Conservation (phyloP, 768 basidiomycete genomes). For the Termitomyces sp. region DNA sequence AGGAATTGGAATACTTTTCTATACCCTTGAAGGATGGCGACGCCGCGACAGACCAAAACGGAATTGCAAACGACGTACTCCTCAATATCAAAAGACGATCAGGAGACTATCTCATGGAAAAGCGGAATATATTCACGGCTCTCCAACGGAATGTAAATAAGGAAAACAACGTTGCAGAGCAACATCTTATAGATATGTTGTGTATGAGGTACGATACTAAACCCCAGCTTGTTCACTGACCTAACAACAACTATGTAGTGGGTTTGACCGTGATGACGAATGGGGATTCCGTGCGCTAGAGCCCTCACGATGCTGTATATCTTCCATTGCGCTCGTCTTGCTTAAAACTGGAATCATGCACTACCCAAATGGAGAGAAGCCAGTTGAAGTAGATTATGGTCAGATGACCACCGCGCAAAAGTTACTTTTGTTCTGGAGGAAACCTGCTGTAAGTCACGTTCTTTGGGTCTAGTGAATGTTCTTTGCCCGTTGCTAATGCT, state of each 20-base stretch:
- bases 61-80: conserved; percentile 74
- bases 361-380: conserved; percentile 56
- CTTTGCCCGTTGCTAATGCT: conserved; percentile 3
- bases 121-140: conserved; percentile 93
- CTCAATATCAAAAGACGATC: conserved; percentile 81
- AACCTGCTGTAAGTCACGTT: conserved; percentile 79
- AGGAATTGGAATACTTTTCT: conserved; percentile 97
- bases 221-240: not conserved
- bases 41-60: conserved; percentile 68
- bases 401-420: conserved; percentile 99
- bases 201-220: conserved; percentile 82
- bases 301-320: conserved; percentile 95
- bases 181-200: conserved; percentile 99
- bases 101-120: conserved; percentile 83
- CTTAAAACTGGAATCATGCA: conserved; percentile 96
- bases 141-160: conserved; percentile 98
- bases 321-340: conserved; percentile 94
- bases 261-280: conserved; percentile 94
- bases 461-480: not conserved
- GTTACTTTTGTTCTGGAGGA: conserved; percentile 95
- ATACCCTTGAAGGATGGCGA: conserved; percentile 73
- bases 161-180: conserved; percentile 98
- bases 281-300: conserved; percentile 98
- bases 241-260: conserved; percentile 43
- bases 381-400: conserved; percentile 78